These are phyloP conservation scores for Tetragonia tetragonoides DNA, from an alignment of 148 eudicot genomes.

Conservation along the genomic window DNA sequence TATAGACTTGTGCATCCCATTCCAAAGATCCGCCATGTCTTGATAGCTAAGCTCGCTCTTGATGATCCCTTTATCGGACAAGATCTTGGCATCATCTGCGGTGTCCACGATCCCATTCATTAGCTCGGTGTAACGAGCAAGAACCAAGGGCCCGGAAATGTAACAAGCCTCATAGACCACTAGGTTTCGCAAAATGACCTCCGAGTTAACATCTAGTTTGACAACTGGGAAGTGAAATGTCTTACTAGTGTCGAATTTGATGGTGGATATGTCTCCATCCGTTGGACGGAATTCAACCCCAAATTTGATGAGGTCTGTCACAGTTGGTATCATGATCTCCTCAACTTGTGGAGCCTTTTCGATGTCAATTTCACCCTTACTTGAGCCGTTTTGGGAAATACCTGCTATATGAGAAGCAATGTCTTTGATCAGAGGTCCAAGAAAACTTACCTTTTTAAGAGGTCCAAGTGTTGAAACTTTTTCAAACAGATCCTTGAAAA, in stretches of 20 bases:
- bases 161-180: slow-evolving; percentile 20
- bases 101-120: slow-evolving; percentile 38
- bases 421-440: not conserved
- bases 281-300: slow-evolving; percentile 25
- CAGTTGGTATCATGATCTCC: slow-evolving; percentile 29
- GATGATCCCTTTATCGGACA: slow-evolving; percentile 19
- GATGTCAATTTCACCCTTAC: not conserved
- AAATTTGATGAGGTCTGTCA: not conserved
- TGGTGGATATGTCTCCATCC: slow-evolving; percentile 20
- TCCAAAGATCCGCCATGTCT: slow-evolving; percentile 31
- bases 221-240: slow-evolving; percentile 10
- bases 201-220: not conserved
- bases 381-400: slow-evolving; percentile 1
- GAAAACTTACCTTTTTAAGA: not conserved
- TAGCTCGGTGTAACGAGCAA: slow-evolving; percentile 27
- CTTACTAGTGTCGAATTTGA: slow-evolving; percentile 24
- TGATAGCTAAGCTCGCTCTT: slow-evolving; percentile 14
- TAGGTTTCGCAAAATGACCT: slow-evolving; percentile 18
- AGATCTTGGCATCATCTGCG: slow-evolving; percentile 22
- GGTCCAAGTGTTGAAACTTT: slow-evolving; percentile 2
- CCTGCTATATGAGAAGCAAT: not conserved
- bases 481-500: slow-evolving; percentile 10
- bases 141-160: slow-evolving; percentile 11
- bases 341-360: slow-evolving; percentile 8
- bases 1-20: slow-evolving; percentile 24